phyloP scores from a whole-genome alignment of 768 basidiomycete genomes.

The Boletus pseudo-olivaceus region DNA sequence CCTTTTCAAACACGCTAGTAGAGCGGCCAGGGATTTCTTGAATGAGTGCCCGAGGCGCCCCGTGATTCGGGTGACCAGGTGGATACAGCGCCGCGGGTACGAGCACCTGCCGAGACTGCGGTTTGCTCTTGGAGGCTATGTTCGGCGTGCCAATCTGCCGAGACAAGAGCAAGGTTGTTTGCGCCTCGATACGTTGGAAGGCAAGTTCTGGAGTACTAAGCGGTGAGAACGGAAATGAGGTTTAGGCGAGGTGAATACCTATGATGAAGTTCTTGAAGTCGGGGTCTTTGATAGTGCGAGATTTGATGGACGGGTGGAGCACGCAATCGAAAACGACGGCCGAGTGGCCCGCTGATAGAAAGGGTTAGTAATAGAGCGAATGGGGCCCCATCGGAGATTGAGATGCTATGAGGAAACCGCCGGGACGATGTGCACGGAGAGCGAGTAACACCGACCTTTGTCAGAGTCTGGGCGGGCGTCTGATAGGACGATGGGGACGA shows the following conservation, averaged over 20 bases:
- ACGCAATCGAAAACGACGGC: constrained; percentile 74
- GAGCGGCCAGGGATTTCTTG: constrained; percentile 42
- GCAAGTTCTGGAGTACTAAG: constrained; percentile 50
- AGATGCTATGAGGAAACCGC: not conserved
- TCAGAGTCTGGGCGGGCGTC: constrained; percentile 59
- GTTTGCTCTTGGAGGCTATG: constrained; percentile 72
- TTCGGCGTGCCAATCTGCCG: constrained; percentile 72
- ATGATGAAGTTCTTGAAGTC: constrained; percentile 68
- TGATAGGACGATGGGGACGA: constrained; percentile 70
- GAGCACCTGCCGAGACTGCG: constrained; percentile 51
- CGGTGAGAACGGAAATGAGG: constrained; percentile 12
- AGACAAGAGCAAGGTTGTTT: constrained; percentile 57
- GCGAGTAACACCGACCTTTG: constrained; percentile 50
- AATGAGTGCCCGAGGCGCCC: constrained; percentile 13
- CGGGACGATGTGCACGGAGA: constrained; percentile 7
- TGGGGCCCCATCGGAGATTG: constrained; percentile 13
- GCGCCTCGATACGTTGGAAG: constrained; percentile 63
- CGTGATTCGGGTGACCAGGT: constrained; percentile 18
- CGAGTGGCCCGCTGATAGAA: constrained; percentile 56
- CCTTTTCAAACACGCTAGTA: constrained; percentile 26
- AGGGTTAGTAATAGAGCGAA: not conserved
- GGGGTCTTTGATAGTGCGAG: constrained; percentile 54
- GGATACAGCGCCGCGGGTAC: constrained; percentile 48
- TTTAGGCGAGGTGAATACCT: constrained; percentile 37
- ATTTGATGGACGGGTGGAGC: constrained; percentile 56